Percentiles rank a stretch among this genome's conserved stretches.
Evolutionary conservation across 1,284 basidiomycete genomes (phyloP).

Genomic region (Apiotrichum sp.): DNA sequence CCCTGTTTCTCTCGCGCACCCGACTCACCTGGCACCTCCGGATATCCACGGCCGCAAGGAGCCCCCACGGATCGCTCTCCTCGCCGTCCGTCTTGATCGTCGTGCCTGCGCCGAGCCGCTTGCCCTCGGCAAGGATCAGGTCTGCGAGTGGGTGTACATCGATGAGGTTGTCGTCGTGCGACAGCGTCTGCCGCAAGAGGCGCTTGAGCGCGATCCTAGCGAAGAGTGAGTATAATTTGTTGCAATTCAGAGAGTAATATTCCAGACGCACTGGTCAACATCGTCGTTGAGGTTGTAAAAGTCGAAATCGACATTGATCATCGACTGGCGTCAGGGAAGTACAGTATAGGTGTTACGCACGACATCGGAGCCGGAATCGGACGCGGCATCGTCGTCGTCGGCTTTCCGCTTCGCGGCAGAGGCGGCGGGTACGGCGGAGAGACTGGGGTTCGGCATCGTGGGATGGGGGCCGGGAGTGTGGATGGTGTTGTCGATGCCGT

Average conservation of each 20-base stretch:
- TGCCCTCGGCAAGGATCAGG: constrained; percentile 58
- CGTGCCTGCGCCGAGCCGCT: constrained; percentile 57
- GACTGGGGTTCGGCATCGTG: constrained; percentile 18
- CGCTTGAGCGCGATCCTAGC: constrained; percentile 67
- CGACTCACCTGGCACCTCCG: constrained; percentile 61
- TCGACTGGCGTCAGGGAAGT: constrained; percentile 47
- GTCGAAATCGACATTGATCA: constrained; percentile 82
- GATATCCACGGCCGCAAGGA: constrained; percentile 76
- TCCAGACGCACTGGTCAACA: constrained; percentile 58
- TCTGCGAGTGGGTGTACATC: constrained; percentile 68
- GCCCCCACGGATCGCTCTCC: constrained; percentile 79
- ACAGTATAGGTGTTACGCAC: constrained; percentile 18
- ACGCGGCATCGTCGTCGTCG: constrained; percentile 31
- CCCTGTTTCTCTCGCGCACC: too few species aligned
- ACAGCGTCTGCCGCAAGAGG: constrained; percentile 71
- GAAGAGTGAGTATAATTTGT: neutral
- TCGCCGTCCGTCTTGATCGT: constrained; percentile 86
- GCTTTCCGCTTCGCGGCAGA: constrained; percentile 31
- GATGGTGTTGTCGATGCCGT: too few species aligned
- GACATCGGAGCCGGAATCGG: constrained; percentile 38
- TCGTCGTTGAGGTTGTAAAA: constrained; percentile 78
- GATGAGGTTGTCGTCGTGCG: constrained; percentile 68
- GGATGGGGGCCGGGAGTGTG: too few species aligned
- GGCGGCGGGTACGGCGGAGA: constrained; percentile 16
- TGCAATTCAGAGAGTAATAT: neutral